phyloP scores from a whole-genome alignment of 345 rosid genomes.

The Ceriops zippeliana region DNA sequence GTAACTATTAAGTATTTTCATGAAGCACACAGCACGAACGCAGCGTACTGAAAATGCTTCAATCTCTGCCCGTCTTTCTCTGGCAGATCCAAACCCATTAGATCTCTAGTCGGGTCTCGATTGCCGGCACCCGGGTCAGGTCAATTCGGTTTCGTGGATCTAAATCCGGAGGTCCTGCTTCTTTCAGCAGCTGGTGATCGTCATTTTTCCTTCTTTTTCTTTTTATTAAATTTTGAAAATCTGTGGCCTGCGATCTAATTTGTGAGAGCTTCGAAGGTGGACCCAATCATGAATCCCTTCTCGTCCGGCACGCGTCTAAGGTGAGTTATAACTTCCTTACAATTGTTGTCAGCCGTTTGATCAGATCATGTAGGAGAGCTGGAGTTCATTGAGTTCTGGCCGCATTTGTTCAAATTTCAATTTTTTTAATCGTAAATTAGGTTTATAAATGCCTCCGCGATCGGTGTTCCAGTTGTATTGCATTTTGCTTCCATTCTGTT shows the following conservation, averaged over 20 bases:
- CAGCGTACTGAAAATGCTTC: too few species aligned
- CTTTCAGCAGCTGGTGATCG: background rate
- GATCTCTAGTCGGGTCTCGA: conserved; percentile 40
- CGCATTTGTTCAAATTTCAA: conserved; percentile 6
- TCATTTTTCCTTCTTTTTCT: background rate
- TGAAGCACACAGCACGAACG: too few species aligned
- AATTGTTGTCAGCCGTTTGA: conserved; percentile 7
- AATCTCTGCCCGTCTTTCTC: background rate
- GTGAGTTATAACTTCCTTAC: conserved; percentile 37
- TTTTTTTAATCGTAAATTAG: background rate
- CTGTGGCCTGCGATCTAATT: conserved; percentile 16
- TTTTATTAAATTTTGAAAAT: conserved; percentile 24
- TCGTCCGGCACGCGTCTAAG: conserved; percentile 96
- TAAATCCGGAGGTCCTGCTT: background rate
- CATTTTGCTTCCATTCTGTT: too few species aligned
- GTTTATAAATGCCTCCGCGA: too few species aligned
- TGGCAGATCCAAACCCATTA: conserved; percentile 55
- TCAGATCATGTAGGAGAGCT: conserved; percentile 5
- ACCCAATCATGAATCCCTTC: conserved; percentile 92
- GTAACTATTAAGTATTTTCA: too few species aligned
- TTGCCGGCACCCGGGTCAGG: conserved; percentile 19
- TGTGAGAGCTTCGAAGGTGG: conserved; percentile 18
- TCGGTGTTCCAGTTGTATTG: too few species aligned
- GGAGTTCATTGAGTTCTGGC: background rate
- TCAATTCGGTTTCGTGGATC: background rate